Evolutionary conservation across 345 rosid genomes (phyloP).

Genomic region (Eucalyptus fibrosa): DNA sequence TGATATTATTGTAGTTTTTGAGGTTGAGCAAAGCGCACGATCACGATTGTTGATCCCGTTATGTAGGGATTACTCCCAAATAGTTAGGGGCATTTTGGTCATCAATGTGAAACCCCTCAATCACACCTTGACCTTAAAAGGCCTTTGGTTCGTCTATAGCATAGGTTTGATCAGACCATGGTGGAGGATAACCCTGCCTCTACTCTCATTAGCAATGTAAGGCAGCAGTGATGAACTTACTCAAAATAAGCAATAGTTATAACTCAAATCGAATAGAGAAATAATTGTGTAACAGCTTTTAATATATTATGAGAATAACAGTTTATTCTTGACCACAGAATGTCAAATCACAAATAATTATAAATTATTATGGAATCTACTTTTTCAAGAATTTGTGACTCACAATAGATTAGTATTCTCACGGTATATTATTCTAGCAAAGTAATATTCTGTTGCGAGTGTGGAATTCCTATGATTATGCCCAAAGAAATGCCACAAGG

Average conservation of each 20-base stretch:
- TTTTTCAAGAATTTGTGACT: no score
- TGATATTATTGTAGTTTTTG: neutral
- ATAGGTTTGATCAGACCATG: neutral
- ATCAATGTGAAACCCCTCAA: neutral
- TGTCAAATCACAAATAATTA: no score
- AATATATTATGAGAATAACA: no score
- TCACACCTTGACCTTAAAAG: neutral
- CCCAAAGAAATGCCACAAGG: neutral
- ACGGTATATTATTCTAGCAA: no score
- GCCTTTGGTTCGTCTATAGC: neutral
- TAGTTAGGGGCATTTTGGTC: neutral
- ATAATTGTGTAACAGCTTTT: no score
- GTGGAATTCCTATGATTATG: neutral
- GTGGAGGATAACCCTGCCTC: neutral
- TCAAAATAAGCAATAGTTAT: neutral
- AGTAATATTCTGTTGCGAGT: neutral
- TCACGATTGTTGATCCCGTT: neutral
- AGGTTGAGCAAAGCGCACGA: neutral
- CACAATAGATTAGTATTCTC: accelerated
- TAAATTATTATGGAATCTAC: accelerated
- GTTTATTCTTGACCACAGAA: no score
- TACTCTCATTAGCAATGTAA: neutral
- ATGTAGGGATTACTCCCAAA: neutral
- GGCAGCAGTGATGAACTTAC: neutral
- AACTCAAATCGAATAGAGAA: neutral